Base-by-base conservation (phyloP, 2,329 filamentous ascomycete genomes). In the Zalaria sp. region DNA sequence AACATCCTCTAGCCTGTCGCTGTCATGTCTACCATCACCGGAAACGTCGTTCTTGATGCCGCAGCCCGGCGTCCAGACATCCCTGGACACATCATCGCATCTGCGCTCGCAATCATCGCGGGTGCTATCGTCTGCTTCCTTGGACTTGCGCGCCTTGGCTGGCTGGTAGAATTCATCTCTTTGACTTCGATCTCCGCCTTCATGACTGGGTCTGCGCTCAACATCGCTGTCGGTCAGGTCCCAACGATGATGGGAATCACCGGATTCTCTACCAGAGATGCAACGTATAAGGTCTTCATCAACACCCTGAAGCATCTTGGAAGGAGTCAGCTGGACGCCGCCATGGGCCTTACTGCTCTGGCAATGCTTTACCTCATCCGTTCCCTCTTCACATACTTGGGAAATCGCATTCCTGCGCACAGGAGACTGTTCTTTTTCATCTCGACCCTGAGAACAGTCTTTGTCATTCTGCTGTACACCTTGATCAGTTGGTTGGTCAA, bases 131-230 rank as follows among this genome's bases (percentile, higher is more conserved):
- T 95, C 32, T 69, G 81, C 39, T 75, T 78, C 47, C 74, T 96
- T 46, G 91, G 89, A 3, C 65, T 95, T 3, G 65, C 84, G 35
- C 79, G 88, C 37, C 73, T 80, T 32, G 89, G 91, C 4, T 93
- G 87, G 77, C 79, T 96, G 39, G 87, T 95, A 38, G 87, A 96
- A 50, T 75, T 95, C 54, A 95, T 96, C 53, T 84, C 91, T 1
- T 75, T 95, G 43, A 80, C 86, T 1, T 84, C 88, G 0, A 84
- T 96, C 41, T 88, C 84, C 0, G 87, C 91, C 3, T 96, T 94
- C 67, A 95, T 96, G 83, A 96, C 91, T 0, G 89, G 89, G 2
- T 94, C 89, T 4, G 87, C 89, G 41, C 73, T 98, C 60, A 93
- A 76, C 53, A 96, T 98, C 56, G 79, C 76, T 10, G 73, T 77